phyloP scores from a whole-genome alignment of 768 basidiomycete species.

The Mrakia hoshinonis region DNA sequence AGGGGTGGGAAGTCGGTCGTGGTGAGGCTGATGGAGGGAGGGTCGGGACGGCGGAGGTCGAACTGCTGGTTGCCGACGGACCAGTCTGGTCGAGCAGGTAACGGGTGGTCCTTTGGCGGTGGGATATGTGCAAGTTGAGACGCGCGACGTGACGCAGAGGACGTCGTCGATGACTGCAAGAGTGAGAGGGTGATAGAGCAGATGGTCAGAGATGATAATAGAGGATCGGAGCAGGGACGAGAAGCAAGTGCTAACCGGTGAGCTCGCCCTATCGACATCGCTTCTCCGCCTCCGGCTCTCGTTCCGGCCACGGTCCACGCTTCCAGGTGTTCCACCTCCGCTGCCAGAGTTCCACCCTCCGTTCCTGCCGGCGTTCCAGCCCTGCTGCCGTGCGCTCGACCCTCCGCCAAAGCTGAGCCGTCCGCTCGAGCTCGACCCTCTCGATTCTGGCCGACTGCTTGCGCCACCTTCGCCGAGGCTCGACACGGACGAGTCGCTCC shows the following conservation, averaged over 20 bases:
- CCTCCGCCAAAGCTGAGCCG: conserved; percentile 22
- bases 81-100: conserved; percentile 28
- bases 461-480: neutral
- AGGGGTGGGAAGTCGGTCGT: conserved; percentile 24
- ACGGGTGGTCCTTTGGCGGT: conserved; percentile 28
- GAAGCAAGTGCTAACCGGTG: conserved; percentile 14
- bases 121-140: conserved; percentile 24
- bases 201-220: neutral
- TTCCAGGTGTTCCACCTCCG: conserved; percentile 6
- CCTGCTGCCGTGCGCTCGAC: conserved; percentile 6
- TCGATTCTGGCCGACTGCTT: neutral
- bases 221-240: no score
- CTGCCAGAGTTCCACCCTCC: neutral
- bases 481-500: conserved; percentile 16
- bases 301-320: neutral
- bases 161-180: conserved; percentile 12
- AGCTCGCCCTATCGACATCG: neutral
- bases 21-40: neutral
- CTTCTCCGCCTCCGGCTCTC: neutral
- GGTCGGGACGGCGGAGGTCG: conserved; percentile 22
- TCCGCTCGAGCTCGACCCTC: conserved; percentile 13
- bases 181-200: neutral
- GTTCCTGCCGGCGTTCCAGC: conserved; percentile 10
- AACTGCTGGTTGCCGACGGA: conserved; percentile 29
- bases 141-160: conserved; percentile 18